phyloP scores from a whole-genome alignment of 2,329 filamentous ascomycete genomes.

The Fusarium sarcochroum region DNA sequence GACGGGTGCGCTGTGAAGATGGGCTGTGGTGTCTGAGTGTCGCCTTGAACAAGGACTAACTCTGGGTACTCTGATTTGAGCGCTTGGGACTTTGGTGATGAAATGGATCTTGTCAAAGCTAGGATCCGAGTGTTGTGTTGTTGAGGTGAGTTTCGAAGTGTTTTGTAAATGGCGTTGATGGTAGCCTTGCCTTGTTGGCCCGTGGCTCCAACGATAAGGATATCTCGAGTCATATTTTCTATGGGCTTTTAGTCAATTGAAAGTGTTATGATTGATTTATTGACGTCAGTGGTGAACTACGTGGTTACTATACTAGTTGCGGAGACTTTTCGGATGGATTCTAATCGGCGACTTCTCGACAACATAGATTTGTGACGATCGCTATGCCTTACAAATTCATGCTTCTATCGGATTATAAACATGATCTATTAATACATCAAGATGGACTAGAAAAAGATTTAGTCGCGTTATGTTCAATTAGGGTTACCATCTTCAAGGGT shows the following conservation, averaged over 20 bases:
- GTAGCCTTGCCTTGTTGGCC: constrained; percentile 40
- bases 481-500: too few species aligned
- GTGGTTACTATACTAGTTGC: not conserved
- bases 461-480: too few species aligned
- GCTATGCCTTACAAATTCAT: too few species aligned
- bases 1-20: constrained; percentile 42
- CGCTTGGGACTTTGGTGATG: constrained; percentile 10
- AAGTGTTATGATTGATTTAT: not conserved
- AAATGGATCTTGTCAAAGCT: constrained; percentile 21
- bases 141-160: not conserved
- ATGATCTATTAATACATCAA: too few species aligned
- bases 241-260: not conserved
- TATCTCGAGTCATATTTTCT: constrained; percentile 15
- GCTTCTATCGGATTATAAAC: too few species aligned
- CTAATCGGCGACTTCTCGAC: not conserved
- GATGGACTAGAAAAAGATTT: too few species aligned
- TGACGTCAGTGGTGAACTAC: not conserved
- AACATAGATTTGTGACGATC: too few species aligned
- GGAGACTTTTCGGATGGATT: constrained; percentile 29
- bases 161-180: constrained; percentile 21
- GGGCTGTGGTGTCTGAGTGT: constrained; percentile 5
- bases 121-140: not conserved
- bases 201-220: constrained; percentile 32
- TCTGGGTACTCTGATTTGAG: constrained; percentile 2
- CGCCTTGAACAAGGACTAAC: constrained; percentile 29